Evolutionary conservation across 805 yeast genomes (phyloP), one percentile per base, ranked within the genome.

Genomic region (Metschnikowia picachoensis): DNA sequence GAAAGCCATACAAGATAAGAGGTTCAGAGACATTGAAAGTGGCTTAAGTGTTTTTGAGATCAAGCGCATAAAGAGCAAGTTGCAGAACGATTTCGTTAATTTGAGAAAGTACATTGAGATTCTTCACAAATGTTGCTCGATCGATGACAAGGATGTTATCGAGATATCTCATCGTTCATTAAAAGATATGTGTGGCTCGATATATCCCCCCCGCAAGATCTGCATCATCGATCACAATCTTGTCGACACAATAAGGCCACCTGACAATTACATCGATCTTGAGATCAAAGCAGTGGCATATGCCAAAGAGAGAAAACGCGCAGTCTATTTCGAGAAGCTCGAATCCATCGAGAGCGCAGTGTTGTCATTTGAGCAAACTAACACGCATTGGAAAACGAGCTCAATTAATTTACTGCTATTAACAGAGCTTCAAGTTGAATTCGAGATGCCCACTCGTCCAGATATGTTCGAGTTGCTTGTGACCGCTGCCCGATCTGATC

Each of bases 241-340:
- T 39, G 57, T 78, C 30, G 74, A 74, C 12, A 39, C 66, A 2
- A 77, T 86, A 28, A 70, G 76, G 48, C 92, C 92, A 0, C 82
- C 84, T 0, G 91, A 83, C 56, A 68, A 65, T 17, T 67, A 65
- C 15, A 77, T 83, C 42, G 82, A 78, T 39, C 51, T 73, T 28
- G 87, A 85, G 57, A 76, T 86, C 27, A 65, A 72, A 14, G 79
- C 83, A 0, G 79, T 87, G 12, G 74, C 68, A 36, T 49, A 67
- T n/a, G 91, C 91, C 0, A 87, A 87, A 54, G 78, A 76, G 16
- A 68, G 64, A 43, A 87, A 85, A 60, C 69, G 84, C 50, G 59
- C 59, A 9, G 31, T 62, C 0, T 77, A 77, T 46, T 53, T 73
- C 16, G 65, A 67, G 0, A 59, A 72, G 14, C 52, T 85, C 29